Base-by-base conservation (phyloP, 768 basidiomycete species). In the Suillus discolor region DNA sequence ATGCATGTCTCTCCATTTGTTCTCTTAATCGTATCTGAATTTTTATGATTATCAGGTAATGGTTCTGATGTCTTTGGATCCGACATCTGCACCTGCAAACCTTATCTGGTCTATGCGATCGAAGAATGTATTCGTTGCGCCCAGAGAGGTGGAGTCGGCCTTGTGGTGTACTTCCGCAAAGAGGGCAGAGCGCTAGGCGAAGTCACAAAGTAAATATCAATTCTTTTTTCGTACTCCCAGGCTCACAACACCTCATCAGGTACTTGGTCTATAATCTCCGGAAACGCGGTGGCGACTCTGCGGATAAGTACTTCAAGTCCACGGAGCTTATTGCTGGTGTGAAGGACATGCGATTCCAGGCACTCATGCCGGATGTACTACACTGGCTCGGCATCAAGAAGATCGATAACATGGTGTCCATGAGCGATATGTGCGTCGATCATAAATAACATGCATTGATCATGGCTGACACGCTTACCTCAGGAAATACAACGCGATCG, bases 41-140 rank as follows among this genome's bases (percentile, higher is more conserved):
- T 0, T 57, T 60, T 44, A 6, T 51, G n/a, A 20, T 42, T 7
- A n/a, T 23, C 69, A 91, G 89, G 91, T 74, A 96, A 96, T 72
- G 96, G 96, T 6, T 96, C 94, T 8, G 96, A 98, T 76, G 96
- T 97, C 54, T 97, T 97, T 72, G 96, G 96, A 15, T 96, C 93
- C 0, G 92, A 94, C 70, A 95, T 94, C 70, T 94, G 91, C 73
- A 94, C 93, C 0, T 95, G 93, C 84, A 95, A 97, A 70, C 94
- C 95, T 0, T 97, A 97, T 77, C 85, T 97, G 60, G 85, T 89
- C 23, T 97, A 92, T 72, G 94, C 96, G 13, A 97, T 99, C 69
- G 90, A 95, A 75, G 96, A 98, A 73, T 96, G 93, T 66, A 90
- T 97, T 70, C 89, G 90, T 39, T 85, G 87, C 57, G 95, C 88